Base-by-base conservation (phyloP, 2,329 filamentous ascomycete genomes). In the Epichloe elymi region DNA sequence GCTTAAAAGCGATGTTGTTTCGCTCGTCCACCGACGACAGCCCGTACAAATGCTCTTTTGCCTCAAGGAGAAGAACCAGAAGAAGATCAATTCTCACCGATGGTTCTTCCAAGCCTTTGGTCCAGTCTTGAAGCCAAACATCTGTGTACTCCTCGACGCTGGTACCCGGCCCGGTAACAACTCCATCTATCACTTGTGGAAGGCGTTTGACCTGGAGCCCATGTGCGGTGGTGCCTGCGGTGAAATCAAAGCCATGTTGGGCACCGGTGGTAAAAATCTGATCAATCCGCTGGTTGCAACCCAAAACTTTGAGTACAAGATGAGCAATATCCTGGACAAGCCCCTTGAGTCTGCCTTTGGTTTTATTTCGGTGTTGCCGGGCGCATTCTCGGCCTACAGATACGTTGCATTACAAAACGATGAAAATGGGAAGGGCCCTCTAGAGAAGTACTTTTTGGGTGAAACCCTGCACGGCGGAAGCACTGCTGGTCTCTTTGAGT, bases 71-170 rank as follows among this genome's bases (percentile, higher is more conserved):
- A 97, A 96, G 79, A 98, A 98, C 65, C 90, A 96, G 72, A 98
- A 98, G 75, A 98, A 98, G 76, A 98, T 98, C 79, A 98, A 98
- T 66, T 97, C 93, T 0, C 93, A 98, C 67, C 78, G 93, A 65
- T 98, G 93, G 93, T 97, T 98, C 73, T 98, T 98, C 76, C 86
- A 94, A 59, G 93, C 91, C 0, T 98, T 98, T 65, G 93, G 93
- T 35, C 80, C 83, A 20, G 86, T 97, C 3, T 71, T 98, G 43
- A 85, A 97, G 56, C 93, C 93, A 39, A 97, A 97, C 62, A 95
- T 98, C 59, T 97, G 93, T 63, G 91, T 97, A 11, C 78, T 98
- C 49, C 80, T 98, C 57, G 93, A 98, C 69, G 93, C 93, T 1
- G 93, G 93, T 72, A 98, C 93, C 0, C 90, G 89, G 59, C 93